Evolutionary conservation across 768 basidiomycete genomes (phyloP).

Genomic region (Leucocoprinus birnbaumii): DNA sequence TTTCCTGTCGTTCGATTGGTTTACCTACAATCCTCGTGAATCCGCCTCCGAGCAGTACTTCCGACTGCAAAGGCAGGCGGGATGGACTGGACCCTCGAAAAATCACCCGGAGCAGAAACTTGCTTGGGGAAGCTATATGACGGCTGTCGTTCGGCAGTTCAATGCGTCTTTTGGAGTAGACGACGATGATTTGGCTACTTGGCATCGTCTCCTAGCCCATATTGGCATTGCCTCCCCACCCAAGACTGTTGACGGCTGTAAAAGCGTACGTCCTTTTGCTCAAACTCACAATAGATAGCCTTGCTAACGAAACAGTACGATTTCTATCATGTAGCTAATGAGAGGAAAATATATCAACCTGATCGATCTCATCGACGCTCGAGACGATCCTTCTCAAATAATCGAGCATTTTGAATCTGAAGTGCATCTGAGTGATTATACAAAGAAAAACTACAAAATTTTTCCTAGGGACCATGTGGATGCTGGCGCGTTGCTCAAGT

Average conservation of each 20-base stretch:
- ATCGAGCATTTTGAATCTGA: neutral
- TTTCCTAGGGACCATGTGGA: slow-evolving; percentile 1
- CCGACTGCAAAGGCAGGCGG: slow-evolving; percentile 21
- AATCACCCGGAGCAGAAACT: no score
- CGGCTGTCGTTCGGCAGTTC: slow-evolving; percentile 31
- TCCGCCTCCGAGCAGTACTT: slow-evolving; percentile 18
- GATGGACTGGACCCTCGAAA: neutral
- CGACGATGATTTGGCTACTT: slow-evolving; percentile 5
- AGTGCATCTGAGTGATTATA: slow-evolving; percentile 7
- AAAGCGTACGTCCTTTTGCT: neutral
- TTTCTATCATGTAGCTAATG: neutral
- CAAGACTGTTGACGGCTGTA: neutral
- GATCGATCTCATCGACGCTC: slow-evolving; percentile 11
- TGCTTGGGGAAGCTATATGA: slow-evolving; percentile 20
- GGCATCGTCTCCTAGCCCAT: neutral
- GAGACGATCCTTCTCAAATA: neutral
- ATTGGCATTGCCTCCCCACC: slow-evolving; percentile 6
- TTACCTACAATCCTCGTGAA: neutral
- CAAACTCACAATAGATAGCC: no score
- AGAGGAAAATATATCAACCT: slow-evolving; percentile 13
- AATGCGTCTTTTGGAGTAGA: slow-evolving; percentile 14
- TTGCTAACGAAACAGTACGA: no score
- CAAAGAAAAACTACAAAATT: neutral
- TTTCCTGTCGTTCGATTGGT: neutral
- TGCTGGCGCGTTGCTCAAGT: neutral